A percentile compares a stretch with the other conserved stretches of the same genome.
Conservation (phyloP, 1,284 basidiomycete species). For the Melampsora americana region DNA sequence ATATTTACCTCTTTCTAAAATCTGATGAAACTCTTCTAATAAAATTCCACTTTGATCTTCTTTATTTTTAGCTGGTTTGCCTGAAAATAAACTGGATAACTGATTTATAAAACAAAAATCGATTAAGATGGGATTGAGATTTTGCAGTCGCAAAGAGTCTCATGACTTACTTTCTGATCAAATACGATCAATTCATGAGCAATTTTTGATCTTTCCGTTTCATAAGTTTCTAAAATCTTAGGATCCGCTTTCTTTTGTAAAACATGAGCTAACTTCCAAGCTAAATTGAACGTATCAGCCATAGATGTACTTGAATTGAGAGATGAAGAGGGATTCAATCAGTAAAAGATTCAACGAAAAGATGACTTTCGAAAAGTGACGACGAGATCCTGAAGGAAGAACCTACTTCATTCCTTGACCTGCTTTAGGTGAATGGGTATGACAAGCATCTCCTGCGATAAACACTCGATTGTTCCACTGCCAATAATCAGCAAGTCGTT, state of each 20-base stretch:
- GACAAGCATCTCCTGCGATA: slow-evolving; percentile 71
- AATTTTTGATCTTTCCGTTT: slow-evolving; percentile 52
- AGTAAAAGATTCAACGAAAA: background rate
- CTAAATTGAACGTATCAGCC: slow-evolving; percentile 68
- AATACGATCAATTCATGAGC: slow-evolving; percentile 56
- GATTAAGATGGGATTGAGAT: background rate
- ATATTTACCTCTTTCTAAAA: slow-evolving; percentile 28
- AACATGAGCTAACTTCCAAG: slow-evolving; percentile 72
- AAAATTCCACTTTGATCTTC: slow-evolving; percentile 29
- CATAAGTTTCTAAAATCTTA: slow-evolving; percentile 64
- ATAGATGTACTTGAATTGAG: slow-evolving; percentile 53
- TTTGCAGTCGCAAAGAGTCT: background rate
- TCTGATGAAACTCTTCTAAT: slow-evolving; percentile 35
- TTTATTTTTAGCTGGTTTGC: slow-evolving; percentile 62
- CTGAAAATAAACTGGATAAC: slow-evolving; percentile 70
- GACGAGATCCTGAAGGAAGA: background rate
- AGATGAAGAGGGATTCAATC: slow-evolving; percentile 26
- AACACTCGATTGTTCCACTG: slow-evolving; percentile 68
- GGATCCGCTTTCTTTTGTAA: slow-evolving; percentile 67
- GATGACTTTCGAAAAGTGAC: background rate
- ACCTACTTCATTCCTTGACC: slow-evolving; percentile 61
- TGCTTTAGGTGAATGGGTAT: slow-evolving; percentile 76
- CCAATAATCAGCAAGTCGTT: slow-evolving; percentile 69
- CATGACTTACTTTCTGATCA: slow-evolving; percentile 52
- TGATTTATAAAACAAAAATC: slow-evolving; percentile 50